Evolutionary conservation across 1,284 basidiomycete species (phyloP).

Genomic region (Ceratobasidium theobromae): DNA sequence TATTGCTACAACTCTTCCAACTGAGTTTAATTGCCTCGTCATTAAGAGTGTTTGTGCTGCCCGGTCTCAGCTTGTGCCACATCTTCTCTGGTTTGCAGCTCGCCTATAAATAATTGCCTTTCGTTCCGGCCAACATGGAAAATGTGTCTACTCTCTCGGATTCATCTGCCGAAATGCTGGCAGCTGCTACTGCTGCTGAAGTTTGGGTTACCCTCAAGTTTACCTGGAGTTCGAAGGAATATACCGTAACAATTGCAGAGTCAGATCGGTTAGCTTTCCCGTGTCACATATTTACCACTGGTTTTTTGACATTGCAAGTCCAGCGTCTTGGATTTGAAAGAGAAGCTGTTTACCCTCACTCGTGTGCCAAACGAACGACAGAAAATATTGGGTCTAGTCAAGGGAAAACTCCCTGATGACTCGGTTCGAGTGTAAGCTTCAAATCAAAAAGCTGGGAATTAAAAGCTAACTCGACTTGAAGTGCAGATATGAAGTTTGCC

Average conservation of each 20-base stretch:
- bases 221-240: slow-evolving; percentile 63
- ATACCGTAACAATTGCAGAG: slow-evolving; percentile 61
- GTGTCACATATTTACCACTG: slow-evolving; percentile 17
- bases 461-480: not conserved
- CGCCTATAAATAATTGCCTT: not conserved
- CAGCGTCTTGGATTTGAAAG: slow-evolving; percentile 71
- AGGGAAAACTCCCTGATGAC: slow-evolving; percentile 79
- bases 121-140: not conserved
- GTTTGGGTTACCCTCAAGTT: slow-evolving; percentile 55
- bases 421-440: slow-evolving; percentile 61
- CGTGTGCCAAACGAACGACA: slow-evolving; percentile 82
- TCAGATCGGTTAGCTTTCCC: slow-evolving; percentile 59
- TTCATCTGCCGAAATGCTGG: slow-evolving; percentile 3
- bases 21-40: too few relatives aligned
- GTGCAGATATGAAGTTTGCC: slow-evolving; percentile 59
- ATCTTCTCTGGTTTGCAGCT: too few relatives aligned
- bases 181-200: slow-evolving; percentile 16
- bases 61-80: too few relatives aligned
- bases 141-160: not conserved
- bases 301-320: not conserved
- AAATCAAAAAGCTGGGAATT: slow-evolving; percentile 37
- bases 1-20: too few relatives aligned
- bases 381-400: slow-evolving; percentile 85
- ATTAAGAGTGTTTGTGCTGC: too few relatives aligned
- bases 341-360: slow-evolving; percentile 66